Evolutionary conservation across 78 protist species (phyloP), one percentile per base, ranked within the genome.

Genomic region (Dictyostelium brefeldianum): DNA sequence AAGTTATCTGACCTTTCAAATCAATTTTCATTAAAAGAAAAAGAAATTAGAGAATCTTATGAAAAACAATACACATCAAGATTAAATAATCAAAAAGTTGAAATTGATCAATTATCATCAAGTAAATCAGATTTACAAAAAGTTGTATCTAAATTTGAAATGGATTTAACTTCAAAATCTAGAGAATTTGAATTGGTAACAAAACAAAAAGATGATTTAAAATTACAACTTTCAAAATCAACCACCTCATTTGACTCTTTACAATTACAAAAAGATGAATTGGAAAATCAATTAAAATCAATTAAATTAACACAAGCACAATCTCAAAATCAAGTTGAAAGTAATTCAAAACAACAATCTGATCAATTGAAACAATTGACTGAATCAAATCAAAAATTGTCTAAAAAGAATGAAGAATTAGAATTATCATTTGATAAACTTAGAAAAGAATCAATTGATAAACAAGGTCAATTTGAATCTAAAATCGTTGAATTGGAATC

Each of bases 21-120:
- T n/a, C 92, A 85, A 71, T 75, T 75, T 62, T n/a, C 56, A 5
- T 20, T 20, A 20, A 85, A 85, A 53, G 92, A 85, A 71, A 85
- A 75, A 27, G 83, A 85, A 9, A 9, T 85, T 20, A 73, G 81
- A 48, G 92, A 85, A n/a, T 12, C 78, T 14, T 74, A 31, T 62
- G 92, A 85, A 27, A 62, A 31, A 12, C 92, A 85, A 22, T 85
- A 85, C 53, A 22, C 15, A 4, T 25, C 14, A 14, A 73, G 67
- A 48, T 15, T 85, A 0, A 71, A 73, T n/a, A 14, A n/a, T 4
- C 83, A 51, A 15, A 85, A 85, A 46, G 1, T 4, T 17, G 92
- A 75, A 51, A 54, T 31, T 10, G 92, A 85, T 11, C 77, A 53
- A 22, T 10, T 85, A 8, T 11, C 71, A 1, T 8, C 22, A 20